A percentile compares a stretch with the other conserved stretches of the same genome.
These are phyloP conservation scores for Aschersonia sp. DNA, from an alignment of 2,329 filamentous ascomycete genomes.

Conservation along the genomic window DNA sequence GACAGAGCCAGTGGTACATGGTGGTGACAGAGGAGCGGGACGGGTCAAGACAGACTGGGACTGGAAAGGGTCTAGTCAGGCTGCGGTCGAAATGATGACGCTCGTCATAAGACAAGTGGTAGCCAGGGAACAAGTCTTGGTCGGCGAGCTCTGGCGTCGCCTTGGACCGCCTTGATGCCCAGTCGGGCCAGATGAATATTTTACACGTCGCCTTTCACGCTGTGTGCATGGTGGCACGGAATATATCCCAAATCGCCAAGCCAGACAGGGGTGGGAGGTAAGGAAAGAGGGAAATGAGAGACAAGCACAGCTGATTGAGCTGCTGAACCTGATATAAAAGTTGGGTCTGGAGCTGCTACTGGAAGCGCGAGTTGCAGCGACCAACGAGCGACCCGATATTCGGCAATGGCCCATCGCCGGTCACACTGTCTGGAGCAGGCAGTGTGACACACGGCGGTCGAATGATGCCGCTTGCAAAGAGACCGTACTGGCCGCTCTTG, in stretches of 20 bases:
- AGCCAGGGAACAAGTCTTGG: not conserved
- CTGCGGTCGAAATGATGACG: too few relatives aligned
- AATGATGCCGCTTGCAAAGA: too few relatives aligned
- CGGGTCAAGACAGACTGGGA: not conserved
- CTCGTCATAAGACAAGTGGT: not conserved
- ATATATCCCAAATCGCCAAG: not conserved
- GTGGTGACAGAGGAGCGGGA: not conserved
- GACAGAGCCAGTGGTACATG: not conserved
- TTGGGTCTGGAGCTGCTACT: too few relatives aligned
- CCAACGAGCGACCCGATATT: too few relatives aligned
- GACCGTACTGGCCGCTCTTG: too few relatives aligned
- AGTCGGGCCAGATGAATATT: not conserved
- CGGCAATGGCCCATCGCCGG: too few relatives aligned
- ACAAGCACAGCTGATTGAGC: not conserved
- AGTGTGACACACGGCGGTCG: too few relatives aligned
- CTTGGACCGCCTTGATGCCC: not conserved
- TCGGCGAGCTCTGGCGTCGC: not conserved
- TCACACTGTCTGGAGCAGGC: too few relatives aligned
- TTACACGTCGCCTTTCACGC: not conserved
- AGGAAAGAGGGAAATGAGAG: not conserved
- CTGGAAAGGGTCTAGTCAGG: too few relatives aligned
- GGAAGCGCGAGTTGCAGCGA: too few relatives aligned
- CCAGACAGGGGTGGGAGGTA: not conserved
- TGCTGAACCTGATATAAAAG: not conserved
- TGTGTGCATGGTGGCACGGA: not conserved